These are phyloP conservation scores for Nitzschia sp. DNA, from an alignment of 108 stramenopile genomes.

Conservation along the genomic window DNA sequence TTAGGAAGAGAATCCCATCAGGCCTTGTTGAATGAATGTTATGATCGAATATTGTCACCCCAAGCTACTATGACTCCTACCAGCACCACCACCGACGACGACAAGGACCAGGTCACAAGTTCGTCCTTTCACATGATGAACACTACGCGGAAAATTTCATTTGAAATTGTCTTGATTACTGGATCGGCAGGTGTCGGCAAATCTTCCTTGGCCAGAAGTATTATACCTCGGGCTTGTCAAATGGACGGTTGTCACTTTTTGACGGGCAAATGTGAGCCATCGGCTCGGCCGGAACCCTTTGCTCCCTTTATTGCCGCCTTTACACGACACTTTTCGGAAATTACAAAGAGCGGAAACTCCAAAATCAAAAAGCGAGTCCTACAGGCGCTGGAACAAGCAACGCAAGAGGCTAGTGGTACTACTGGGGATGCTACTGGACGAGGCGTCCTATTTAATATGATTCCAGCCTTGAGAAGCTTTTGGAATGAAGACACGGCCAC, in stretches of 20 bases:
- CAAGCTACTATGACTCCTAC: neutral
- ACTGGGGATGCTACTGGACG: neutral
- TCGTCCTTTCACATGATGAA: too few relatives aligned
- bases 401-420: neutral
- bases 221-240: neutral
- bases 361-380: neutral
- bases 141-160: neutral
- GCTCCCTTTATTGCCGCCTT: slow-evolving; percentile 31
- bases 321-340: neutral
- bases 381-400: neutral
- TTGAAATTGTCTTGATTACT: slow-evolving; percentile 67
- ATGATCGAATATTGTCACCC: neutral
- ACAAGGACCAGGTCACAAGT: neutral
- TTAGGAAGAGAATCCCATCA: slow-evolving; percentile 13
- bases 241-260: slow-evolving; percentile 12
- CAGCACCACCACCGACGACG: neutral
- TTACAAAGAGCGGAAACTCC: neutral
- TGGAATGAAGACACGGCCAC: neutral
- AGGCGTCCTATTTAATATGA: slow-evolving; percentile 9
- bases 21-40: neutral
- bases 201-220: slow-evolving; percentile 47
- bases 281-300: slow-evolving; percentile 13
- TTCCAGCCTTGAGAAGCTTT: slow-evolving; percentile 14
- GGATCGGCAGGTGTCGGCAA: slow-evolving; percentile 57
- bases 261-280: slow-evolving; percentile 28